phyloP scores from a whole-genome alignment of 2,329 filamentous ascomycete species.

The Shiraia sp. region DNA sequence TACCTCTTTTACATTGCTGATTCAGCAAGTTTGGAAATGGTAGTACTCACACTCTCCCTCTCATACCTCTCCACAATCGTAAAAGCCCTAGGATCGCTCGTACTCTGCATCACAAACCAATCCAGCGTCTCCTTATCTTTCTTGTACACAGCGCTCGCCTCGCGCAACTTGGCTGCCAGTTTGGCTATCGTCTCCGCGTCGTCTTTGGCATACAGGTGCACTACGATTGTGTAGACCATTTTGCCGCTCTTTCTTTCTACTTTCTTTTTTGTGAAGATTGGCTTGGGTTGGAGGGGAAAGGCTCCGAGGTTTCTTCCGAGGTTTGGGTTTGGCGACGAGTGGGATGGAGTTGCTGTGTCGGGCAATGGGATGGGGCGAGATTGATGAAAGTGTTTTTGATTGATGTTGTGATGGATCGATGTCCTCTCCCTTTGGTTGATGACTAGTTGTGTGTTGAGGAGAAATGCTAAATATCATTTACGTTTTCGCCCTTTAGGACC shows the following conservation, averaged over 20 bases:
- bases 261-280: background rate
- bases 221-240: conserved; percentile 72
- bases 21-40: background rate
- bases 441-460: no score
- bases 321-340: no score
- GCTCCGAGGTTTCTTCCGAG: background rate
- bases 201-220: conserved; percentile 71
- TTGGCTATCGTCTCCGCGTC: conserved; percentile 66
- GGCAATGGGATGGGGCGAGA: no score
- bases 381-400: background rate
- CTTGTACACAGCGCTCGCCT: conserved; percentile 73
- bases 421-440: conserved; percentile 5
- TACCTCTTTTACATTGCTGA: no score
- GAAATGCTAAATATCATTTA: no score
- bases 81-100: conserved; percentile 69
- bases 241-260: conserved; percentile 20
- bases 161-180: conserved; percentile 72
- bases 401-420: conserved; percentile 1
- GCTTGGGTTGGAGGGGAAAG: background rate
- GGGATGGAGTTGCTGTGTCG: no score
- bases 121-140: conserved; percentile 67
- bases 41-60: conserved; percentile 60
- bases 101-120: conserved; percentile 80
- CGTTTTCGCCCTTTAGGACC: no score
- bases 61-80: conserved; percentile 76